Percentiles rank a stretch among this genome's conserved stretches.
Conservation (phyloP, 257 asterid species). For the Mitragyna speciosa region DNA sequence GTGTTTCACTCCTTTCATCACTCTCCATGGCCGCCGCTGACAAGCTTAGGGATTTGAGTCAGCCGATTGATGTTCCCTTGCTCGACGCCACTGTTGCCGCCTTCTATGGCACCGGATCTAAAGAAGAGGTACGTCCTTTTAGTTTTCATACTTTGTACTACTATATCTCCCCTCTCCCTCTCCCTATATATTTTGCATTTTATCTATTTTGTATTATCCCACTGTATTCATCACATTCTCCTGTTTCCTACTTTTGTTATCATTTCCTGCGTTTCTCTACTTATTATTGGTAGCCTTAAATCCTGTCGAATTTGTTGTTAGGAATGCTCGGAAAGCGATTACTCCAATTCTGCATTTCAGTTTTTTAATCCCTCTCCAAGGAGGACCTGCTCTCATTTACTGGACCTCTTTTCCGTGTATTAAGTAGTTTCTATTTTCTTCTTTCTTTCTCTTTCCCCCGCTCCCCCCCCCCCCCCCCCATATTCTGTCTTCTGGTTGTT, state of each 20-base stretch:
- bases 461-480: too few species aligned
- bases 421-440: background rate
- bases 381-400: background rate
- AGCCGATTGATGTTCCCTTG: slow-evolving; percentile 79
- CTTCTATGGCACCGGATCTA: slow-evolving; percentile 97
- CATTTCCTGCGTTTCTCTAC: background rate
- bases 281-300: background rate
- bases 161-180: background rate
- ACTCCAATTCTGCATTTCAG: background rate
- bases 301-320: background rate
- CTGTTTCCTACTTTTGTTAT: background rate
- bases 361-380: background rate
- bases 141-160: background rate
- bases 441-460: too few species aligned
- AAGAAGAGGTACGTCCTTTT: slow-evolving; percentile 69
- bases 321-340: background rate
- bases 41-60: slow-evolving; percentile 81
- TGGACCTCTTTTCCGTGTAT: background rate
- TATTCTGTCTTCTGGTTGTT: background rate
- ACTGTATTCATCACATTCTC: background rate
- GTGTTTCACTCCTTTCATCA: slow-evolving; percentile 32
- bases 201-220: background rate
- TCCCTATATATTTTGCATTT: background rate
- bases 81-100: slow-evolving; percentile 94
- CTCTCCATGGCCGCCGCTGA: slow-evolving; percentile 73